Percentiles rank a stretch among this genome's conserved stretches.
These are phyloP conservation scores for Fusarium sp. DNA, from an alignment of 2,329 filamentous ascomycete genomes.

Conservation along the genomic window DNA sequence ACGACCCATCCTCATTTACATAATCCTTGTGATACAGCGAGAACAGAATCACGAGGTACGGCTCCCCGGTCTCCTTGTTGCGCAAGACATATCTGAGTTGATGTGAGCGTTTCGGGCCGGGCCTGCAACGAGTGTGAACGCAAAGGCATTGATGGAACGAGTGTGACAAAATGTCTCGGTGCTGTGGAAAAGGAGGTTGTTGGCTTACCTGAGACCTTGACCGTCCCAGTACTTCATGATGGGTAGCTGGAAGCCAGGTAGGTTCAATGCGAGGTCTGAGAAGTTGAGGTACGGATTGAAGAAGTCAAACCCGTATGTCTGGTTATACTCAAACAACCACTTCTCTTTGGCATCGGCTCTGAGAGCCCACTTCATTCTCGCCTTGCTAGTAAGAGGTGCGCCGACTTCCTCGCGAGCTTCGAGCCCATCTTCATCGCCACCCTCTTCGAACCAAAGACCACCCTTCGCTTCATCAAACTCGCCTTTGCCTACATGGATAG, in stretches of 20 bases:
- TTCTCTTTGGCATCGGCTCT: constrained; percentile 57
- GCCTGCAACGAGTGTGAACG: constrained; percentile 41
- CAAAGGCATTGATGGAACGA: constrained; percentile 31
- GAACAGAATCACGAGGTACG: constrained; percentile 85
- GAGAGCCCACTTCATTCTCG: constrained; percentile 69
- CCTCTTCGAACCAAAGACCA: constrained; percentile 70
- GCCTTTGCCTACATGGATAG: constrained; percentile 70
- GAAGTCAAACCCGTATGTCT: constrained; percentile 71
- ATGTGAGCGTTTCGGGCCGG: constrained; percentile 72
- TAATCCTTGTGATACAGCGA: constrained; percentile 77
- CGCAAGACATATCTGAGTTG: constrained; percentile 91
- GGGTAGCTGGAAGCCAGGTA: constrained; percentile 77
- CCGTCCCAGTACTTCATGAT: constrained; percentile 85
- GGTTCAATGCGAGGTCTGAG: constrained; percentile 71
- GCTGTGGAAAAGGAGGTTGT: neutral
- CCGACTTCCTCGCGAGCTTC: constrained; percentile 56
- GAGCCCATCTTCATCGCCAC: constrained; percentile 66
- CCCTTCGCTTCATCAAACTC: constrained; percentile 58
- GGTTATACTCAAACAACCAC: constrained; percentile 65
- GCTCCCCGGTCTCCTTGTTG: constrained; percentile 75
- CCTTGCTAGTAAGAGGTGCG: constrained; percentile 62
- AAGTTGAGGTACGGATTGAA: constrained; percentile 95
- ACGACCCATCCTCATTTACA: constrained; percentile 65
- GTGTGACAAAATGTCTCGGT: neutral
- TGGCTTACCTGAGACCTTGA: constrained; percentile 74